Evolutionary conservation across 257 asterid species (phyloP).

Genomic region (Nicotiana obtusifolia): DNA sequence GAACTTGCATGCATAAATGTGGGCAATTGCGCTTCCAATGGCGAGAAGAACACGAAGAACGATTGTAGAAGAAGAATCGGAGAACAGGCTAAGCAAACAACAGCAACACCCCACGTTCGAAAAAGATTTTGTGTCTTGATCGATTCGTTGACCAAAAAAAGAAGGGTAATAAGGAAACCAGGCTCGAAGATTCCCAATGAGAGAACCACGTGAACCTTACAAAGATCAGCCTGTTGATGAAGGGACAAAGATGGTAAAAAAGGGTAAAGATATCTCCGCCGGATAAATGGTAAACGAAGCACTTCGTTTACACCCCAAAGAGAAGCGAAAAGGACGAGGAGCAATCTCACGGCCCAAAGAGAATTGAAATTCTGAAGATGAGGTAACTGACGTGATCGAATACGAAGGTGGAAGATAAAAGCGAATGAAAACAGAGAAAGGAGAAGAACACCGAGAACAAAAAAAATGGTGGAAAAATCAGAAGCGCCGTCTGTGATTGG

Average conservation of each 20-base stretch:
- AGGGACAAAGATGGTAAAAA: constrained; percentile 30
- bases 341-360: constrained; percentile 57
- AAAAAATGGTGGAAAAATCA: constrained; percentile 36
- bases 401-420: constrained; percentile 39
- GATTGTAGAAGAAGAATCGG: constrained; percentile 40
- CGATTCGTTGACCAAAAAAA: constrained; percentile 56
- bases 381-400: constrained; percentile 37
- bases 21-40: constrained; percentile 35
- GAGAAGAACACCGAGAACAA: constrained; percentile 35
- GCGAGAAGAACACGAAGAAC: constrained; percentile 37
- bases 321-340: constrained; percentile 42
- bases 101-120: constrained; percentile 32
- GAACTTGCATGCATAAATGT: constrained; percentile 45
- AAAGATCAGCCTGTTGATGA: constrained; percentile 39
- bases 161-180: constrained; percentile 55
- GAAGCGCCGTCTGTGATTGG: constrained; percentile 27
- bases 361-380: constrained; percentile 55
- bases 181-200: constrained; percentile 69
- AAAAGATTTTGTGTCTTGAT: constrained; percentile 33
- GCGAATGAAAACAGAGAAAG: constrained; percentile 39
- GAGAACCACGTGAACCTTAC: constrained; percentile 60
- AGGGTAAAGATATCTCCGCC: constrained; percentile 25
- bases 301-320: constrained; percentile 51
- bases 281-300: constrained; percentile 40
- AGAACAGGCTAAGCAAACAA: constrained; percentile 28